Conservation (phyloP, 352 stramenopile species). For the Phytophthora cryptogea region DNA sequence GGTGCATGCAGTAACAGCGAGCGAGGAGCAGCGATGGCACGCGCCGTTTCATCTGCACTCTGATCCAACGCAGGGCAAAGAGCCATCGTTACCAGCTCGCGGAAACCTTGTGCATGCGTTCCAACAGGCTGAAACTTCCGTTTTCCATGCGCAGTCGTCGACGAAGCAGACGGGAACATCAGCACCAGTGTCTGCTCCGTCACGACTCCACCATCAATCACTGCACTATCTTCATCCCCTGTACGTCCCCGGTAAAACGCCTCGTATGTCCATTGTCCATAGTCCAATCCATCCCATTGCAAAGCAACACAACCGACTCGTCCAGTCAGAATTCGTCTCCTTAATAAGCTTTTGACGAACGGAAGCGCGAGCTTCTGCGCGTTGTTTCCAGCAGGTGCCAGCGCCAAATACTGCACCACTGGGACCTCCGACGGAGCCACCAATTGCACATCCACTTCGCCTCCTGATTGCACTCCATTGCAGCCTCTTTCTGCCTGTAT, state of each 20-base stretch:
- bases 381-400: constrained; percentile 40
- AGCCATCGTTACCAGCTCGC: constrained; percentile 48
- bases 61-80: constrained; percentile 9
- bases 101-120: constrained; percentile 41
- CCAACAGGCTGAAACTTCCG: constrained; percentile 40
- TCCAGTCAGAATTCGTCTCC: constrained; percentile 39
- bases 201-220: constrained; percentile 48
- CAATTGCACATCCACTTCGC: constrained; percentile 23
- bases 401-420: constrained; percentile 56
- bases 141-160: not conserved
- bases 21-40: constrained; percentile 20
- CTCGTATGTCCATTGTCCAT: constrained; percentile 60
- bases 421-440: constrained; percentile 34
- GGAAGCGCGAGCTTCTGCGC: constrained; percentile 48
- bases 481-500: not conserved
- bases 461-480: not conserved
- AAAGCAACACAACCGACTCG: constrained; percentile 39
- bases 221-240: not conserved
- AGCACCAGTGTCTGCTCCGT: constrained; percentile 64
- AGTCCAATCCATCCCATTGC: constrained; percentile 55
- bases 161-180: constrained; percentile 51
- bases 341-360: constrained; percentile 63
- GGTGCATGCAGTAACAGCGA: constrained; percentile 70
- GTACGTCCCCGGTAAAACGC: constrained; percentile 47
- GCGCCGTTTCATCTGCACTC: constrained; percentile 1